A percentile compares a stretch with the other conserved stretches of the same genome.
Conservation (phyloP, 169 alveolate genomes). For the Cytauxzoon felis region DNA sequence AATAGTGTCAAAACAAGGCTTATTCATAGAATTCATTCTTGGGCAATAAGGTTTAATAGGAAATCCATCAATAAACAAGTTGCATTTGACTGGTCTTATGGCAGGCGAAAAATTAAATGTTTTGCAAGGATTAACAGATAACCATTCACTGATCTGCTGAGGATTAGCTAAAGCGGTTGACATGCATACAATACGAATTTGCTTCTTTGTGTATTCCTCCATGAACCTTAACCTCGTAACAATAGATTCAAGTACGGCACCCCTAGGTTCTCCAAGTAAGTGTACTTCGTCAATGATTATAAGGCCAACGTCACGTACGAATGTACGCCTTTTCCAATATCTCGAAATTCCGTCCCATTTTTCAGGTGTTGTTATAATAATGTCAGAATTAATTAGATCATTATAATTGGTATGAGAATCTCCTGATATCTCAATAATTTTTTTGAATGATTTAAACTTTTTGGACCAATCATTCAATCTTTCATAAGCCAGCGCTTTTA, state of each 20-base stretch:
- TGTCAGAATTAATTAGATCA: constrained; percentile 82
- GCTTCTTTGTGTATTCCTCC: constrained; percentile 80
- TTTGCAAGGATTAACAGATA: constrained; percentile 93
- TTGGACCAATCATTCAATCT: constrained; percentile 85
- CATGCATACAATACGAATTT: constrained; percentile 91
- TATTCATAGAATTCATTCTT: constrained; percentile 72
- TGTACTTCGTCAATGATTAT: constrained; percentile 98
- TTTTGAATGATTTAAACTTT: constrained; percentile 78
- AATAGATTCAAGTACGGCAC: constrained; percentile 96
- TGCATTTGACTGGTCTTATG: constrained; percentile 97
- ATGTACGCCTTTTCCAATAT: constrained; percentile 93
- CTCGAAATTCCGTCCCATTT: constrained; percentile 99
- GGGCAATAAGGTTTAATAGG: constrained; percentile 74
- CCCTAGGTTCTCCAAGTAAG: constrained; percentile 95
- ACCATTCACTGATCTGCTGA: constrained; percentile 95
- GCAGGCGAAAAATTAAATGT: constrained; percentile 97
- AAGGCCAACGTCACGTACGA: constrained; percentile 89
- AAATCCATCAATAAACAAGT: constrained; percentile 93
- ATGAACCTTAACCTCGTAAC: constrained; percentile 94
- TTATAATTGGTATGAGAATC: constrained; percentile 72
- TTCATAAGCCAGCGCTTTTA: constrained; percentile 94
- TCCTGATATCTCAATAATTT: constrained; percentile 95
- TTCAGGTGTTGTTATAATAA: constrained; percentile 98
- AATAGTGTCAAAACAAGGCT: constrained; percentile 63
- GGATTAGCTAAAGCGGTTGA: constrained; percentile 99